These are phyloP conservation scores for Umbelopsis sp. DNA, from an alignment of 192 early-diverging fungal species.

Conservation along the genomic window DNA sequence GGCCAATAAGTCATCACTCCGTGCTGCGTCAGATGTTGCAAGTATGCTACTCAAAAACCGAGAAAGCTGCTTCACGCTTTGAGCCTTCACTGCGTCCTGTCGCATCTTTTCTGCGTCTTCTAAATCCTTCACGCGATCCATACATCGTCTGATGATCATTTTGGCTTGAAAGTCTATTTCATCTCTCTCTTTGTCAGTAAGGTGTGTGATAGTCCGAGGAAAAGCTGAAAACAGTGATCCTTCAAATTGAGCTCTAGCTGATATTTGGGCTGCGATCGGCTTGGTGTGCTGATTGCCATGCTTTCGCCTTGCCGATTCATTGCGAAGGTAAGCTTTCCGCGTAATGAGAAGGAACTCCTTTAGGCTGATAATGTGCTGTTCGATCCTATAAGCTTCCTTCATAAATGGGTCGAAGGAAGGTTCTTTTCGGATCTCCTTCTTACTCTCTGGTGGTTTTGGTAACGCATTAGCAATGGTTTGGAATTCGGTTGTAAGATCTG, in stretches of 20 bases:
- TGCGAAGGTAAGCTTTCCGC: constrained; percentile 54
- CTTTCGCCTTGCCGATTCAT: neutral
- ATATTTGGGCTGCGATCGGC: constrained; percentile 19
- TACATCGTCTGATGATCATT: constrained; percentile 54
- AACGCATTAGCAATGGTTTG: constrained; percentile 10
- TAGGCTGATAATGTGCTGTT: constrained; percentile 55
- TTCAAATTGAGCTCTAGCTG: constrained; percentile 19
- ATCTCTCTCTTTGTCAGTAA: constrained; percentile 66
- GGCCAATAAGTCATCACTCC: constrained; percentile 55
- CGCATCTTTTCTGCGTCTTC: constrained; percentile 51
- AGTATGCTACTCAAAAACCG: constrained; percentile 42
- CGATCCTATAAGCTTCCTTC: constrained; percentile 59
- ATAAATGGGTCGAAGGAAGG: constrained; percentile 45
- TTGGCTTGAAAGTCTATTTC: constrained; percentile 70
- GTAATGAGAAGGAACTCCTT: constrained; percentile 50
- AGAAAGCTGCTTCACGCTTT: constrained; percentile 36
- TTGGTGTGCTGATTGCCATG: neutral
- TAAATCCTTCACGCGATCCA: constrained; percentile 59
- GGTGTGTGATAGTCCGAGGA: constrained; percentile 23
- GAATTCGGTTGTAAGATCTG: constrained; percentile 28
- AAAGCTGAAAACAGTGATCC: constrained; percentile 26
- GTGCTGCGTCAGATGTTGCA: constrained; percentile 38
- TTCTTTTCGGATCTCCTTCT: constrained; percentile 16
- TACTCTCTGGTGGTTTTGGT: constrained; percentile 4
- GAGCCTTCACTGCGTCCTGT: constrained; percentile 19